phyloP scores from a whole-genome alignment of 2,329 filamentous ascomycete species.

The Hypoxylon sp. region DNA sequence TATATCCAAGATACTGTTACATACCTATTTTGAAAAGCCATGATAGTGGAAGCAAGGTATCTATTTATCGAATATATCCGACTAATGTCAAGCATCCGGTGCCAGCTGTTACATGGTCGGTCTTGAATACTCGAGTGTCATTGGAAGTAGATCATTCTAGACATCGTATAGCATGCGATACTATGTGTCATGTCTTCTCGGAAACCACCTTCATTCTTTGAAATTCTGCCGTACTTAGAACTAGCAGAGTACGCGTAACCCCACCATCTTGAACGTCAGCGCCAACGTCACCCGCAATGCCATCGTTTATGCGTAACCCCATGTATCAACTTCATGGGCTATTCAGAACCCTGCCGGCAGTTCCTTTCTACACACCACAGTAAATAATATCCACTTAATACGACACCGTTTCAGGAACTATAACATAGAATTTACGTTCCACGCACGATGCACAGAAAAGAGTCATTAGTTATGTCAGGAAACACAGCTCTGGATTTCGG shows the following conservation, averaged over 20 bases:
- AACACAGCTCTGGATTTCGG: constrained; percentile 33
- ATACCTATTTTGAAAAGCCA: neutral
- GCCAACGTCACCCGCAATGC: neutral
- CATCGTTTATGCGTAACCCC: neutral
- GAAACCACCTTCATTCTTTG: neutral
- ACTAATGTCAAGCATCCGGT: neutral
- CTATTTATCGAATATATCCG: neutral
- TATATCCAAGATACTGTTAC: neutral
- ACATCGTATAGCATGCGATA: neutral
- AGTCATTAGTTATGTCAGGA: constrained; percentile 20
- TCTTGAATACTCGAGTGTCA: neutral
- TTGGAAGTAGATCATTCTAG: neutral
- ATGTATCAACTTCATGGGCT: neutral
- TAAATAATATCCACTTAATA: neutral
- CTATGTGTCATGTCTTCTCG: neutral
- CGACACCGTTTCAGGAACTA: neutral
- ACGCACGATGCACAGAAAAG: neutral
- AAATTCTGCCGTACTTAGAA: neutral
- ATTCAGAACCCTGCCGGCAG: neutral
- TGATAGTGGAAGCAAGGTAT: neutral
- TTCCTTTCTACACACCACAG: neutral
- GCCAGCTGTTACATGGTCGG: neutral
- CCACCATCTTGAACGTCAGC: neutral
- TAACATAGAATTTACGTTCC: neutral
- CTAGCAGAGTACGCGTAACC: neutral